Conservation (phyloP, 2,329 filamentous ascomycete species). For the Monosporascus sp. region DNA sequence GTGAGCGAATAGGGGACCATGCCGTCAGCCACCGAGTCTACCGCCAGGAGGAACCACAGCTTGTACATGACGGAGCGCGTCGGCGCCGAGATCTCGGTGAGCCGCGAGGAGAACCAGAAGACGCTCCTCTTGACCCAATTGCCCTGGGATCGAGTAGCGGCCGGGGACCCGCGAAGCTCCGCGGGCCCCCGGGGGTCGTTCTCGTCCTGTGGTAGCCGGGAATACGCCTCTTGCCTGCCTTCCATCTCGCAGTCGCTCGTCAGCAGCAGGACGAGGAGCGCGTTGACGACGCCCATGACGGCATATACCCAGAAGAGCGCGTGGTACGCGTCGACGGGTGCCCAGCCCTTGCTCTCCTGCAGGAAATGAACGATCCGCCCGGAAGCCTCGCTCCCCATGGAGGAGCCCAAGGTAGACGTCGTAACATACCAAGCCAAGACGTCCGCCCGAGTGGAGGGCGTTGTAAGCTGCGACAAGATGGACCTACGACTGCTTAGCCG, state of each 20-base stretch:
- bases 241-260: constrained; percentile 47
- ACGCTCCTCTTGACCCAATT: constrained; percentile 10
- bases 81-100: constrained; percentile 51
- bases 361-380: constrained; percentile 47
- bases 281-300: constrained; percentile 48
- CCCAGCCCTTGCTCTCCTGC: constrained; percentile 39
- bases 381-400: constrained; percentile 46
- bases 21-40: constrained; percentile 62
- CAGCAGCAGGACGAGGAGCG: constrained; percentile 39
- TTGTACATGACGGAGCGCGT: constrained; percentile 57
- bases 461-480: constrained; percentile 56
- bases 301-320: constrained; percentile 54
- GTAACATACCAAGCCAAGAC: constrained; percentile 65
- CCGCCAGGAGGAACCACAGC: constrained; percentile 58
- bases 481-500: constrained; percentile 26
- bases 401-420: constrained; percentile 48
- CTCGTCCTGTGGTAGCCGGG: constrained; percentile 16
- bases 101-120: constrained; percentile 28
- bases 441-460: constrained; percentile 48
- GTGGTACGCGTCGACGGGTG: constrained; percentile 48
- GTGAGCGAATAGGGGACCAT: constrained; percentile 57
- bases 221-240: constrained; percentile 16
- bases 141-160: not conserved
- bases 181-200: not conserved
- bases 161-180: constrained; percentile 3